Conservation (phyloP, 441 rosid genomes). For the Croton setiger region DNA sequence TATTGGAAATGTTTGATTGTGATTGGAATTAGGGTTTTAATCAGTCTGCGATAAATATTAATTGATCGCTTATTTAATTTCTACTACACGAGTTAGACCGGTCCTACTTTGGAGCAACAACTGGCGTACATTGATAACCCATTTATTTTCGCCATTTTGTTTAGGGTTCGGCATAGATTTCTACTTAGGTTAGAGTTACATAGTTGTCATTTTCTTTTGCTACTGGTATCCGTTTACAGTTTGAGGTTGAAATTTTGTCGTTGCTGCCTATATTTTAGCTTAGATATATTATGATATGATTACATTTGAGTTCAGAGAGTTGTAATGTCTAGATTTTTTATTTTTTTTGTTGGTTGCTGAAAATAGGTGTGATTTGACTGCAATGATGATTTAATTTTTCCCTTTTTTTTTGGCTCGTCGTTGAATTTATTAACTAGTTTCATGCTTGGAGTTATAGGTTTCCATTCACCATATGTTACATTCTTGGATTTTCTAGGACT, state of each 20-base stretch:
- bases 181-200: background rate
- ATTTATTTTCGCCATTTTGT: background rate
- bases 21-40: conserved; percentile 5
- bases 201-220: background rate
- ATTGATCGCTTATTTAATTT: background rate
- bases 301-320: background rate
- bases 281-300: background rate
- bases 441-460: background rate
- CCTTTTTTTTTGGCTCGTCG: no score
- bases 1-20: background rate
- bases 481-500: background rate
- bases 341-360: background rate
- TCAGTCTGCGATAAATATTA: background rate
- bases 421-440: background rate
- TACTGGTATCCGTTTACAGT: background rate
- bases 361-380: no score
- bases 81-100: background rate
- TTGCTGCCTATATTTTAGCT: background rate
- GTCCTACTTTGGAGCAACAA: background rate
- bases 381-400: no score
- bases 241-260: background rate
- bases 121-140: background rate
- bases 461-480: background rate
- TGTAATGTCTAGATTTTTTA: background rate
- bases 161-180: background rate